Evolutionary conservation across 208 protist species (phyloP), one percentile per base, ranked within the genome.

Genomic region (Leishmania major): DNA sequence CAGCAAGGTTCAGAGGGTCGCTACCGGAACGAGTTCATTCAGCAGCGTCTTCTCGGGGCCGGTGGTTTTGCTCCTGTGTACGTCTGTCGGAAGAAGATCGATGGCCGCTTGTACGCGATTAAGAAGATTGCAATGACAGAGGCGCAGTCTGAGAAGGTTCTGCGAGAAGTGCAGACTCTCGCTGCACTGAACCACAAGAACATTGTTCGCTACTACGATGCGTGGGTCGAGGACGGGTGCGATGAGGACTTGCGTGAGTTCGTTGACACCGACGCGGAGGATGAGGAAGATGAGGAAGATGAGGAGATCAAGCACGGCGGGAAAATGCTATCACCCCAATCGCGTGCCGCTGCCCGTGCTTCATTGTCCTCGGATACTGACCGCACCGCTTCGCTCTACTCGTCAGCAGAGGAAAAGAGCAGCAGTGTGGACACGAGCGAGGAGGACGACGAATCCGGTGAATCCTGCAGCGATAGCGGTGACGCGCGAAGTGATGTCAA

Each of bases 171-270:
- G 57, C 88, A 95, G 72, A 97, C 91, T 66, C 80, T 97, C 59
- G 89, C 94, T 1, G 80, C 89, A 25, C 85, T 97, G 6, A 95
- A 91, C 79, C 93, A 97, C 83, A 92, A 90, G 72, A 92, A 96
- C 79, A 93, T 97, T 77, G 94, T 97, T 17, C 93, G 94, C 45
- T 97, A 97, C 84, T 97, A 96, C 78, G 92, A 97, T 84, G 94
- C 93, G 35, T 97, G 94, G 93, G 88, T 96, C 19, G 94, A 96
- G 67, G 90, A 93, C 77, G 94, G 94, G n/a, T 95, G 89, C 64
- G 90, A 94, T 64, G 92, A 95, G 60, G 91, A 95, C 13, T 78
- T 97, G 35, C 79, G 85, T n/a, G 73, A 84, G 22, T 96, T 92
- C 85, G 79, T 94, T 11, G 85, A 89, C 35, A 80, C 35, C 85